These are phyloP conservation scores for Stagonosporopsis tanaceti DNA, from an alignment of 2,329 filamentous ascomycete species.

Conservation along the genomic window DNA sequence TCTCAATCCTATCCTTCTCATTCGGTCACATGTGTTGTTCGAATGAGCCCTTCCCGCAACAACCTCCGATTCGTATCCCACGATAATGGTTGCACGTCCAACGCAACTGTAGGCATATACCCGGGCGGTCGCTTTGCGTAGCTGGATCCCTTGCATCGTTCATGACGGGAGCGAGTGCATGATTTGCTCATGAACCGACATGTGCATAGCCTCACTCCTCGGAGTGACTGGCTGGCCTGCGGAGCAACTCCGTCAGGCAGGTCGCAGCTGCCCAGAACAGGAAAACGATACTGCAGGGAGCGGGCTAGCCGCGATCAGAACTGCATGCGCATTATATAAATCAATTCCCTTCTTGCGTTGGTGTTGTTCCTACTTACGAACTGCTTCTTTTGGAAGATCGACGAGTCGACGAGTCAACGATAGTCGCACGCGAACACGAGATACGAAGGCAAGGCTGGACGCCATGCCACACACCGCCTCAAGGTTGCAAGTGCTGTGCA, in stretches of 20 bases:
- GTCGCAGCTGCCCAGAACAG: background rate
- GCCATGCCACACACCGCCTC: background rate
- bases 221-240: slow-evolving; percentile 4
- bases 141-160: background rate
- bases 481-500: background rate
- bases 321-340: background rate
- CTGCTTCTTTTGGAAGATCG: background rate
- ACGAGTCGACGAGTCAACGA: background rate
- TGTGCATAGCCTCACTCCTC: slow-evolving; percentile 7
- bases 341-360: background rate
- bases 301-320: slow-evolving; percentile 4
- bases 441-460: background rate
- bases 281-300: slow-evolving; percentile 11
- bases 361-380: background rate
- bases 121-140: background rate
- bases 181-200: slow-evolving; percentile 13
- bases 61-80: slow-evolving; percentile 8
- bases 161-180: background rate
- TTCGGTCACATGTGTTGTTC: background rate
- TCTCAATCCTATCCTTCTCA: background rate
- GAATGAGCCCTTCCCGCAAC: background rate
- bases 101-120: background rate
- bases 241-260: slow-evolving; percentile 19
- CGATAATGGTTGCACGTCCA: slow-evolving; percentile 2
- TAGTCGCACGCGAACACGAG: background rate